A percentile compares a stretch with the other conserved stretches of the same genome.
These are phyloP conservation scores for Pyrus hybrid DNA, from an alignment of 331 rosid species.

Conservation along the genomic window DNA sequence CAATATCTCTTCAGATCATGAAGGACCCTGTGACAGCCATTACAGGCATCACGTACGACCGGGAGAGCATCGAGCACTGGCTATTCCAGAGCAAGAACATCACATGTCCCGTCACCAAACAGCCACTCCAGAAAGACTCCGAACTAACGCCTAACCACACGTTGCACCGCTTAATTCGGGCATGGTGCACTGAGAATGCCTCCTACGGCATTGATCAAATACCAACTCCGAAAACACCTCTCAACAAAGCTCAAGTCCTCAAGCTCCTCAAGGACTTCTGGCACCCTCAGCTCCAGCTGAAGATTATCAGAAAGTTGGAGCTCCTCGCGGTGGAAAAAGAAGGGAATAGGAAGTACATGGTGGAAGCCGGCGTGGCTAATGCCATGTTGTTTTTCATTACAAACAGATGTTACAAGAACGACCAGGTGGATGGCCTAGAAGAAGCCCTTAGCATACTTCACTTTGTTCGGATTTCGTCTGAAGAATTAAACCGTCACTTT, in stretches of 20 bases:
- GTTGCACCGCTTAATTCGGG: constrained; percentile 30
- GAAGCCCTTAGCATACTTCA: constrained; percentile 52
- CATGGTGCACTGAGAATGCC: constrained; percentile 27
- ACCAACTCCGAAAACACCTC: constrained; percentile 30
- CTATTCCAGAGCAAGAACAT: constrained; percentile 19
- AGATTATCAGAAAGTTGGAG: constrained; percentile 8
- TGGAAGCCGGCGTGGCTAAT: constrained; percentile 22
- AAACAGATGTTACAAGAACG: not conserved
- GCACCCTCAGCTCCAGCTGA: constrained; percentile 1
- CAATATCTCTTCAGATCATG: constrained; percentile 41
- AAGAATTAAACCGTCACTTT: constrained; percentile 12
- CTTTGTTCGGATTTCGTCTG: constrained; percentile 24
- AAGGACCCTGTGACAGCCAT: constrained; percentile 34
- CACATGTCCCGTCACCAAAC: constrained; percentile 40
- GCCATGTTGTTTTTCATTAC: constrained; percentile 33
- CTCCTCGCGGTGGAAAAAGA: constrained; percentile 21
- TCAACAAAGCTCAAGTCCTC: constrained; percentile 17
- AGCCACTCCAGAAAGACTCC: constrained; percentile 14
- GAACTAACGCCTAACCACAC: constrained; percentile 37
- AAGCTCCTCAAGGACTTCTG: constrained; percentile 14
- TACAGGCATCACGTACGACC: constrained; percentile 40
- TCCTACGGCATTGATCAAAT: constrained; percentile 15
- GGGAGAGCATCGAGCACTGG: constrained; percentile 43
- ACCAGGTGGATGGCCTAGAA: constrained; percentile 33
- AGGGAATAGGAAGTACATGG: constrained; percentile 23